Percentiles rank a stretch among this genome's conserved stretches.
These are phyloP conservation scores for Prunus salicina DNA, from an alignment of 306 rosid genomes.

Conservation along the genomic window DNA sequence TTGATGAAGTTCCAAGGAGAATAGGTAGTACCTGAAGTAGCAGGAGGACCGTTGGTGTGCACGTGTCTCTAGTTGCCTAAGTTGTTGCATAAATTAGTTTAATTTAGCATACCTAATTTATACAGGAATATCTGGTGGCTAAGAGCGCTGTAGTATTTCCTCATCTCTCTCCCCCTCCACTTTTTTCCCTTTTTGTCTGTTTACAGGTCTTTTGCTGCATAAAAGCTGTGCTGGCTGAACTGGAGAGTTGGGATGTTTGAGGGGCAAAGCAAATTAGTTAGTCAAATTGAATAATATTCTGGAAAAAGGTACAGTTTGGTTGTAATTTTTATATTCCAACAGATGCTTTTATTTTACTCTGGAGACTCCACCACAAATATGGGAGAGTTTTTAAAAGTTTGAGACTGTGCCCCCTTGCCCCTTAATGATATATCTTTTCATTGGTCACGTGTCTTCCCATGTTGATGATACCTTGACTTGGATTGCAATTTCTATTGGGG, in stretches of 20 bases:
- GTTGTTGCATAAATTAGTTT: slow-evolving; percentile 30
- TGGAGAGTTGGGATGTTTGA: slow-evolving; percentile 27
- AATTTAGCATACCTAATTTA: slow-evolving; percentile 35
- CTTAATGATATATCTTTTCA: slow-evolving; percentile 1
- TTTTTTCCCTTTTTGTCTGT: slow-evolving; percentile 8
- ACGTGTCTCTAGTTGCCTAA: slow-evolving; percentile 23
- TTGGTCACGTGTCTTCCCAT: slow-evolving; percentile 20
- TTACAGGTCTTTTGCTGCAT: slow-evolving; percentile 25
- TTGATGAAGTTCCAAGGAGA: slow-evolving; percentile 35
- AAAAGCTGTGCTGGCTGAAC: slow-evolving; percentile 22
- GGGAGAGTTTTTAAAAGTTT: slow-evolving; percentile 13
- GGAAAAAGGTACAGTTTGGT: slow-evolving; percentile 24
- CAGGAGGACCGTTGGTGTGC: slow-evolving; percentile 30
- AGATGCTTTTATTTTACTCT: slow-evolving; percentile 14
- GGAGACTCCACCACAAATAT: slow-evolving; percentile 17
- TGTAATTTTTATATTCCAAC: slow-evolving; percentile 31
- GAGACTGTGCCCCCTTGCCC: neutral
- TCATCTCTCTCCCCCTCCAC: slow-evolving; percentile 11
- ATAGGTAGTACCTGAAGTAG: slow-evolving; percentile 39
- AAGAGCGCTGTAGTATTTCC: slow-evolving; percentile 17
- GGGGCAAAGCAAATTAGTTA: slow-evolving; percentile 18
- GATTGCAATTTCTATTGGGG: neutral
- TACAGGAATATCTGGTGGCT: slow-evolving; percentile 16
- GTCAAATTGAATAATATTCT: slow-evolving; percentile 25
- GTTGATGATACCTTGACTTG: slow-evolving; percentile 1